Conservation (phyloP, 345 rosid genomes). For the Citrus mangshanensis region DNA sequence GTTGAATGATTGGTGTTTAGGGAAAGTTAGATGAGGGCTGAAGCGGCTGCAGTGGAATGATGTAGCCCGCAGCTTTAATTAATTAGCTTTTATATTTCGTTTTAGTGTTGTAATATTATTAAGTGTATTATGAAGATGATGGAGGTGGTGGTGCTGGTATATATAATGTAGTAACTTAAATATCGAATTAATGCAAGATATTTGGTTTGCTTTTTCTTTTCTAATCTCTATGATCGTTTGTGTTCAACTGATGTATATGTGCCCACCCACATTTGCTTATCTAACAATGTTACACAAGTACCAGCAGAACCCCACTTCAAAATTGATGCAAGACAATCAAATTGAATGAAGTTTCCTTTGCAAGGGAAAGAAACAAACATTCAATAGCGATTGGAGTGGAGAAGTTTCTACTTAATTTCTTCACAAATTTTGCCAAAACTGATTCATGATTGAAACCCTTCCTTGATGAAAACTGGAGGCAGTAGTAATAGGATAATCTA, state of each 20-base stretch:
- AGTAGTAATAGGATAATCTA: neutral
- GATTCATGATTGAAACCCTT: neutral
- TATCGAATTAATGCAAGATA: neutral
- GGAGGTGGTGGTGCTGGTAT: neutral
- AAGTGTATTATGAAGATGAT: neutral
- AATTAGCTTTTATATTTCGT: neutral
- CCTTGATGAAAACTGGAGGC: neutral
- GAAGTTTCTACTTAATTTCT: neutral
- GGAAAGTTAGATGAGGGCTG: constrained; percentile 14
- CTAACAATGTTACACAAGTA: neutral
- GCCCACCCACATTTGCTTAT: neutral
- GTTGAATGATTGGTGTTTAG: neutral
- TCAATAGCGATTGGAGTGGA: neutral
- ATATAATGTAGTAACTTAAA: constrained; percentile 2
- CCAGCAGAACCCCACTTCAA: too few relatives aligned
- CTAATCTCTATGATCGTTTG: neutral
- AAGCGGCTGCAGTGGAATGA: constrained; percentile 24
- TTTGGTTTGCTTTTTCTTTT: neutral
- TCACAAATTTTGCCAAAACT: neutral
- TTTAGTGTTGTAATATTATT: neutral
- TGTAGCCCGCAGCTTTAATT: constrained; percentile 30
- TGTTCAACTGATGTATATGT: neutral
- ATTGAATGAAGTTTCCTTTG: neutral
- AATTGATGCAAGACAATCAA: neutral
- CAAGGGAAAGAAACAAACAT: too few relatives aligned